Conservation (phyloP, 2,329 filamentous ascomycete species). For the Cordyceps cicadae region DNA sequence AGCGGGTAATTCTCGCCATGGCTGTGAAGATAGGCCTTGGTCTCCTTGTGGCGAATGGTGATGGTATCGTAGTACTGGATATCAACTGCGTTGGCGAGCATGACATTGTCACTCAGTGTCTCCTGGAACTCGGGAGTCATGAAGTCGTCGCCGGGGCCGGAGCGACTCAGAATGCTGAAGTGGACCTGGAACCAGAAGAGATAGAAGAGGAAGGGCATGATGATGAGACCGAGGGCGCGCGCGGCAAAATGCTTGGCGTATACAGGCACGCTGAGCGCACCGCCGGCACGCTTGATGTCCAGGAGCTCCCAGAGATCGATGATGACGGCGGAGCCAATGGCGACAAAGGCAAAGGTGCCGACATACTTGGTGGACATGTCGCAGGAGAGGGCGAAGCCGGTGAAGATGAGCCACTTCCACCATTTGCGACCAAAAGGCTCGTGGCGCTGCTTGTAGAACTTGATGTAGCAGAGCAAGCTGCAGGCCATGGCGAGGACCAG, state of each 20-base stretch:
- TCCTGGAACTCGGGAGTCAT: slow-evolving; percentile 99
- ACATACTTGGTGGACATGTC: slow-evolving; percentile 99
- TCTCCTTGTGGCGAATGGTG: slow-evolving; percentile 90
- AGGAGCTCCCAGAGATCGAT: slow-evolving; percentile 95
- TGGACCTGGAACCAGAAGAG: slow-evolving; percentile 99
- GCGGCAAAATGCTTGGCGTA: slow-evolving; percentile 89
- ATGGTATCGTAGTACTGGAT: slow-evolving; percentile 89
- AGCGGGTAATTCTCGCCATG: slow-evolving; percentile 84
- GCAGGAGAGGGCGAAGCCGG: slow-evolving; percentile 88
- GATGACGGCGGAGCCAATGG: slow-evolving; percentile 84
- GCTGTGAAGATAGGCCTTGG: slow-evolving; percentile 91
- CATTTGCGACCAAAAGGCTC: slow-evolving; percentile 87
- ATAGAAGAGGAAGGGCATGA: slow-evolving; percentile 95
- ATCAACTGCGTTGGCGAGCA: slow-evolving; percentile 77
- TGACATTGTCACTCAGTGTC: slow-evolving; percentile 87
- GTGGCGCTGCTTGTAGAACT: slow-evolving; percentile 94
- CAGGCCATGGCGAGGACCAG: slow-evolving; percentile 94
- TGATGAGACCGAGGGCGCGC: slow-evolving; percentile 74
- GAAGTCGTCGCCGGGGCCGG: slow-evolving; percentile 94
- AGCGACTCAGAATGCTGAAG: slow-evolving; percentile 79
- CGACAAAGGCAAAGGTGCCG: slow-evolving; percentile 92
- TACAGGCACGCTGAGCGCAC: slow-evolving; percentile 66
- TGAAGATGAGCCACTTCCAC: slow-evolving; percentile 99
- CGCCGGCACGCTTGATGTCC: slow-evolving; percentile 76
- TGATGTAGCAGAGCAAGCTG: slow-evolving; percentile 87